Evolutionary conservation across 2,329 filamentous ascomycete genomes (phyloP).

Genomic region (Xylariaceae sp.): DNA sequence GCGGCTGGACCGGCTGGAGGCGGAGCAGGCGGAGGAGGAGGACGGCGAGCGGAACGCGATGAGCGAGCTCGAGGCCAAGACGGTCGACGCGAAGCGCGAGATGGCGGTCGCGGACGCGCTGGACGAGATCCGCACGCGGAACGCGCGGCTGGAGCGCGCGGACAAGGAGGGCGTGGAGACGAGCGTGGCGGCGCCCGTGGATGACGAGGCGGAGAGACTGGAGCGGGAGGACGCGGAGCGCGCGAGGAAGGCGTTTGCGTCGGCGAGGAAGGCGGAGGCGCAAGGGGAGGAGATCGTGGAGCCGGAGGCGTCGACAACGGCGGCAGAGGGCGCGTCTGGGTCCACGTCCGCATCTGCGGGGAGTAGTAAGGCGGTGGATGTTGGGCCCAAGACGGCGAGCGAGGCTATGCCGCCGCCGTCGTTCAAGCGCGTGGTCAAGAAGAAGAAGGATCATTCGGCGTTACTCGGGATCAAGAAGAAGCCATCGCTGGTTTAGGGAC

Average conservation of each 20-base stretch:
- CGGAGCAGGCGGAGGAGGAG: conserved; percentile 69
- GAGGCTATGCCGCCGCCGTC: conserved; percentile 52
- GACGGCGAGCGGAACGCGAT: conserved; percentile 82
- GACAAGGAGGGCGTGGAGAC: conserved; percentile 64
- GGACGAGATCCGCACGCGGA: conserved; percentile 89
- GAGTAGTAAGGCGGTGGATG: background rate
- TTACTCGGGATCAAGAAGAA: conserved; percentile 87
- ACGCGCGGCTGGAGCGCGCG: conserved; percentile 79
- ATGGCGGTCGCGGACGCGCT: conserved; percentile 96
- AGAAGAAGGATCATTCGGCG: conserved; percentile 77
- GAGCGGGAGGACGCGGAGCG: conserved; percentile 82
- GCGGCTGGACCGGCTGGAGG: conserved; percentile 78
- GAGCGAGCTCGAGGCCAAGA: conserved; percentile 93
- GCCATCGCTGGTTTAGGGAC: conserved; percentile 46
- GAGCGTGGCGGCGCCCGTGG: conserved; percentile 45
- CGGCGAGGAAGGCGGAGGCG: conserved; percentile 51
- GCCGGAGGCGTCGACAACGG: background rate
- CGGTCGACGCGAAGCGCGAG: conserved; percentile 84
- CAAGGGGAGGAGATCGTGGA: conserved; percentile 30
- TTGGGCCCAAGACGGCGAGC: conserved; percentile 2
- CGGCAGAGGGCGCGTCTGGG: too few species aligned
- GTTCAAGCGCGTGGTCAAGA: conserved; percentile 74
- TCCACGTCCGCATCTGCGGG: conserved; percentile 4
- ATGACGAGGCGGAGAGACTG: conserved; percentile 58
- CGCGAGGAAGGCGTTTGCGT: conserved; percentile 72